Evolutionary conservation across 176 grass and related monocot species (phyloP), one percentile per base, ranked within the genome.

Genomic region (Aechmea fasciata): DNA sequence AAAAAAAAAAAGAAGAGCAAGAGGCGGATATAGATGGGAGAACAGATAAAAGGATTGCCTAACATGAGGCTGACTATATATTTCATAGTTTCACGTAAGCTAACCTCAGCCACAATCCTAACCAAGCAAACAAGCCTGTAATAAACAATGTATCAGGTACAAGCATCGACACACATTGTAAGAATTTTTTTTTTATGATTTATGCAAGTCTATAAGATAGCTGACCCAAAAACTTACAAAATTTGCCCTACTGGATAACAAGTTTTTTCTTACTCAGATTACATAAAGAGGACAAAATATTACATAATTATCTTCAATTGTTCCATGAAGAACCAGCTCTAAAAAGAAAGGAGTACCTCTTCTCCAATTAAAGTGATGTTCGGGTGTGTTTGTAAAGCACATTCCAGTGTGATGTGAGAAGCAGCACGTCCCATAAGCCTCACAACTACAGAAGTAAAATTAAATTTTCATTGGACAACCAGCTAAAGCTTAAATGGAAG

Each of bases 371-470:
- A 64, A 55, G 94, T 77, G 82, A 92, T 91, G 61, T 99, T 99
- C 66, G 94, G 94, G 68, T 93, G 94, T 48, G 94, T 99, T 77
- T 99, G 94, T 73, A 99, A 78, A 64, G 90, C 90, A 69, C 94
- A 99, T 57, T 99, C 94, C 80, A 99, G 71, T 57, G 94, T 99
- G 52, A 99, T 99, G 77, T 99, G 94, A 82, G 94, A 99, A 86
- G 94, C 94, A 82, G 94, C 89, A 73, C 94, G 94, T 4, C 94
- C 94, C 94, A 99, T 99, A 73, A 99, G 90, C 82, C 94, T 99
- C 52, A 99, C 94, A 90, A 99, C 94, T 99, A 71, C 68, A 82
- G 66, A 9, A 63, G 11, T 29, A 85, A 57, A 47, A 24, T 73
- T 13, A 13, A 14, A 13, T 15, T 54, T 24, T 28, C 11, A 73